phyloP scores from a whole-genome alignment of 148 eudicot species.

The Polygonum aviculare region DNA sequence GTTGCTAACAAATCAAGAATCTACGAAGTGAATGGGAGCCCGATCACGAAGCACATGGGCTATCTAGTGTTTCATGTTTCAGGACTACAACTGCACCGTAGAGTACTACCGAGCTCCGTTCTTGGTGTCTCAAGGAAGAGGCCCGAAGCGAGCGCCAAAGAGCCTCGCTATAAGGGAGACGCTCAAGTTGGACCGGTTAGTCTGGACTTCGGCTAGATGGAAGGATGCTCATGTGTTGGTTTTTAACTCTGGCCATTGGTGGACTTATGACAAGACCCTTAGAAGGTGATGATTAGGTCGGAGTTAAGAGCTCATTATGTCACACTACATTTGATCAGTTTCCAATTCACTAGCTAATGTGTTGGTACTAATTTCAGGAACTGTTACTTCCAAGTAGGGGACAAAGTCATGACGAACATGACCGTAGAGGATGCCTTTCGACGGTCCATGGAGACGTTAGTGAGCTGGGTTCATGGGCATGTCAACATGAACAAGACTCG shows the following conservation, averaged over 20 bases:
- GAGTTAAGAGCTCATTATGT: too few relatives aligned
- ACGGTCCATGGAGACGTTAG: conserved; percentile 50
- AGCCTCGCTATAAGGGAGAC: conserved; percentile 32
- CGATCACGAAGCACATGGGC: conserved; percentile 83
- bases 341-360: too few relatives aligned
- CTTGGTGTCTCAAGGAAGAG: conserved; percentile 53
- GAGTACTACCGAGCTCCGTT: conserved; percentile 89
- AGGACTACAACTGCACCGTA: conserved; percentile 66
- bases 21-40: conserved; percentile 72
- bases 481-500: conserved; percentile 52
- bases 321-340: too few relatives aligned
- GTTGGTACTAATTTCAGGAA: conserved; percentile 29
- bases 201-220: conserved; percentile 64
- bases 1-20: conserved; percentile 60
- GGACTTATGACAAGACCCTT: conserved; percentile 74
- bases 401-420: conserved; percentile 55
- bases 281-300: conserved; percentile 34
- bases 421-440: conserved; percentile 44
- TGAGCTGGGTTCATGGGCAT: conserved; percentile 40
- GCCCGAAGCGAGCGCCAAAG: conserved; percentile 45
- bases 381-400: conserved; percentile 64
- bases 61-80: conserved; percentile 56
- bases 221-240: conserved; percentile 69
- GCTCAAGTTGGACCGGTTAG: conserved; percentile 56
- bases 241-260: conserved; percentile 88